Base-by-base conservation (phyloP, 495 filamentous ascomycete species). In the Tetracladium marchalianum region DNA sequence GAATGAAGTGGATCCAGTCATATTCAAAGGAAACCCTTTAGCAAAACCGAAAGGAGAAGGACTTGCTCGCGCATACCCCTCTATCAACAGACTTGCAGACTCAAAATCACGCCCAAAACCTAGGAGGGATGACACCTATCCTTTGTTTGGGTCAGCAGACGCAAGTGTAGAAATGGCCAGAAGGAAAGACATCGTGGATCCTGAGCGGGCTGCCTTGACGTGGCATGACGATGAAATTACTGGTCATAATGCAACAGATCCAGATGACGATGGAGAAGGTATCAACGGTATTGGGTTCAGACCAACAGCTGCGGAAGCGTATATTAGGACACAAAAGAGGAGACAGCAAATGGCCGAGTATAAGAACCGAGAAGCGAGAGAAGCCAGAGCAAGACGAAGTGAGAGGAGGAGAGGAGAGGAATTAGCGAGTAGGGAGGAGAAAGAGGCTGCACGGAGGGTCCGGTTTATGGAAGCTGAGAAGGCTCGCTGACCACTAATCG, bases 271-370 rank as follows among this genome's bases (percentile, higher is more conserved):
- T 62, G 84, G 84, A 19, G 84, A 84, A 32, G 84, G 84, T 33
- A 85, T 88, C 52, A 87, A 93, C 62, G 90, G 90, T 11, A 83
- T 97, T 56, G 90, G 90, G 1, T 96, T 94, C 64, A 82, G 78
- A 51, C 90, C 90, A 0, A 96, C 88, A 8, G 74, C 89, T 13
- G 84, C 84, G 31, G 79, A 89, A 27, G 90, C 87, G 1, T 81
- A 85, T 61, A 78, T 79, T 19, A 71, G 90, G 45, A 71, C 76
- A 6, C 77, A 88, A 60, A 84, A 78, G 60, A 72, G 90, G 49
- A 75, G 78, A 55, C 80, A 84, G 63, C 90, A 97, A 64, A 71
- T 97, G 38, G 74, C 77, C 40, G 87, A 94, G 40, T 97, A 90
- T 72, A 80, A 76, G 57, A 80, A 72, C 45, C 72, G 90, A 2